Evolutionary conservation across 2,329 filamentous ascomycete species (phyloP).

Genomic region (Diaporthe sp.): DNA sequence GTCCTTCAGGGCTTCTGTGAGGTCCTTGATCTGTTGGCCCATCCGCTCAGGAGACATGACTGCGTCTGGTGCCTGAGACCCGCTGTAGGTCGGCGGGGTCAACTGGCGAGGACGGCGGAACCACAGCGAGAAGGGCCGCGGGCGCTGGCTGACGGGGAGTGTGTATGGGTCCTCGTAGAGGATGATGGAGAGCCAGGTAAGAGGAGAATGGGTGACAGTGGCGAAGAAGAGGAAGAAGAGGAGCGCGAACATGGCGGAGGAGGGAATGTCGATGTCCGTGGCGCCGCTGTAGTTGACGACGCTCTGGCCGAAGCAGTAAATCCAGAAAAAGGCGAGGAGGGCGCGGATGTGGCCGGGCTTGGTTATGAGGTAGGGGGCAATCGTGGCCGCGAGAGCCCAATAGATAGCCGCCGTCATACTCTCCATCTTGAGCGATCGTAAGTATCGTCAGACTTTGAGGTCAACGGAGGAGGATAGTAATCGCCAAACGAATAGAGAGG

Average conservation of each 20-base stretch:
- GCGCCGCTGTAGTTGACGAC: not conserved
- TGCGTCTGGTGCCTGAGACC: not conserved
- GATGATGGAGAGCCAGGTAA: not conserved
- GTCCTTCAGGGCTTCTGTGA: not conserved
- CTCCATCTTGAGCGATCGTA: conserved; percentile 5
- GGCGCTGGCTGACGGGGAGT: not conserved
- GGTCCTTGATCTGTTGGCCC: not conserved
- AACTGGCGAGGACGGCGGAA: not conserved
- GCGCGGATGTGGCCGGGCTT: not conserved
- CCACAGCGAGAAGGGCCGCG: not conserved
- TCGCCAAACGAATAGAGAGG: not conserved
- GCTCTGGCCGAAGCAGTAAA: not conserved
- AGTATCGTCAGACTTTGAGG: not conserved
- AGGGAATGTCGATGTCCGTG: not conserved
- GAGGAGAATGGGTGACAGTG: not conserved
- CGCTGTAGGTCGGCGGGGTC: not conserved
- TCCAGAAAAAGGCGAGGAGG: not conserved
- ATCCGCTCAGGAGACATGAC: not conserved
- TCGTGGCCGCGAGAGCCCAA: not conserved
- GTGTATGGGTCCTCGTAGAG: not conserved
- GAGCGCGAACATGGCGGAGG: not conserved
- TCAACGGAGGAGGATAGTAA: not conserved
- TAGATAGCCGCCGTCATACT: not conserved
- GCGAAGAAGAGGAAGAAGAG: not conserved
- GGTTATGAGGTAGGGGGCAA: conserved; percentile 17